These are phyloP conservation scores for Diaporthe longicolla DNA, from an alignment of 2,329 filamentous ascomycete species.

Conservation along the genomic window DNA sequence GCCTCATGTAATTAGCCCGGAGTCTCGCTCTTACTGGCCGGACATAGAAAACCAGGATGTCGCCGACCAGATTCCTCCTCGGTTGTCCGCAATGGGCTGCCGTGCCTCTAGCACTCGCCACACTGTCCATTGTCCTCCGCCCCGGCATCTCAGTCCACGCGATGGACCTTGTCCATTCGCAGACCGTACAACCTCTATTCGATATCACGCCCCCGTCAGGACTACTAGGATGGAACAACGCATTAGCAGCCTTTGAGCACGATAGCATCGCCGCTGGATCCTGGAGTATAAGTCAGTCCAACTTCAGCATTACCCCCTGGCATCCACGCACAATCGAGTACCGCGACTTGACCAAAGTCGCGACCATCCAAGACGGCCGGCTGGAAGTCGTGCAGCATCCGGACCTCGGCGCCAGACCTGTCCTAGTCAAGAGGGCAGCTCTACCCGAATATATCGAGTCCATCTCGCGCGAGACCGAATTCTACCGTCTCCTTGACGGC, in stretches of 20 bases:
- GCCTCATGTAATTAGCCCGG: no score
- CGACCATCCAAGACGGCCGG: constrained; percentile 38
- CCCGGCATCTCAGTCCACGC: fast-evolving
- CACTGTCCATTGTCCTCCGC: not conserved
- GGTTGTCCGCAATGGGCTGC: not conserved
- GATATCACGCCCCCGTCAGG: no score
- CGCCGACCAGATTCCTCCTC: not conserved
- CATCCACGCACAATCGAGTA: constrained; percentile 32
- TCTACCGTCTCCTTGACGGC: constrained; percentile 39
- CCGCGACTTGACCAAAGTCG: constrained; percentile 21
- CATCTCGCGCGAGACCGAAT: constrained; percentile 34
- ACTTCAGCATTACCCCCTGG: constrained; percentile 12
- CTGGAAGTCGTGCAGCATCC: constrained; percentile 40
- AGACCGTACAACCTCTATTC: no score
- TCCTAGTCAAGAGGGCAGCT: constrained; percentile 41
- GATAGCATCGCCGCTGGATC: not conserved
- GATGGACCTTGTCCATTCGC: no score
- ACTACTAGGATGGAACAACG: not conserved
- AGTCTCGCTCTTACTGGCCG: not conserved
- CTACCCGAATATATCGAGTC: not conserved
- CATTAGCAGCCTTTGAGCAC: not conserved
- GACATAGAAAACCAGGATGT: not conserved
- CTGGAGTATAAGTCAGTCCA: not conserved
- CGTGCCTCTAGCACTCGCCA: not conserved
- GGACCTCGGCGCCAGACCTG: constrained; percentile 17